phyloP scores from a whole-genome alignment of 176 grass and related monocot genomes.

The Otatea glauca region DNA sequence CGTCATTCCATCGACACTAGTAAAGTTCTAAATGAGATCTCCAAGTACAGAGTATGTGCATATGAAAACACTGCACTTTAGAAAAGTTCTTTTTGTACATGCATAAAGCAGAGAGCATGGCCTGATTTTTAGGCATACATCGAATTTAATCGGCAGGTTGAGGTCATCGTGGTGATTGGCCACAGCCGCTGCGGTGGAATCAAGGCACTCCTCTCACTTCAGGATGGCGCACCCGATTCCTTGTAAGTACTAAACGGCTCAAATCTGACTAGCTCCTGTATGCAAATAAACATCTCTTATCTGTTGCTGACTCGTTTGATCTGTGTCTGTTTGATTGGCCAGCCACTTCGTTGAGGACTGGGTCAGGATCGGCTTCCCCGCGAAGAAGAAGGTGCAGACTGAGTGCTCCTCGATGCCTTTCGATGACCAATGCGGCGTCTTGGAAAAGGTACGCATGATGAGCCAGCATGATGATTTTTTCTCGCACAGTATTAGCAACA shows the following conservation, averaged over 20 bases:
- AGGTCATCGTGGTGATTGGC: conserved; percentile 81
- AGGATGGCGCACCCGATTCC: conserved; percentile 56
- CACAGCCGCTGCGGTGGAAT: conserved; percentile 96
- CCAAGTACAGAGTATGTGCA: neutral
- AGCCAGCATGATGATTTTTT: neutral
- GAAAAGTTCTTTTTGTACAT: neutral
- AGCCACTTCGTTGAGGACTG: conserved; percentile 94
- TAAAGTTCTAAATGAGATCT: neutral
- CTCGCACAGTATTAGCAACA: neutral
- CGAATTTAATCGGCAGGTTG: conserved; percentile 49
- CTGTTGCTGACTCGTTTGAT: neutral
- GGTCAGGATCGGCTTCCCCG: conserved; percentile 68
- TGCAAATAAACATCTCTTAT: neutral
- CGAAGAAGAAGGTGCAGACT: conserved; percentile 66
- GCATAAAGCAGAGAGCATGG: neutral
- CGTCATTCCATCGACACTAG: neutral
- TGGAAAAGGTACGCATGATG: conserved; percentile 60
- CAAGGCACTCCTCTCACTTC: conserved; percentile 80
- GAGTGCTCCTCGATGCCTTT: conserved; percentile 34
- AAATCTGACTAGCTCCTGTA: neutral
- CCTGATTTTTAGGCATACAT: neutral
- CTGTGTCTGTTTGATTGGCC: neutral
- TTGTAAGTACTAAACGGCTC: conserved; percentile 55
- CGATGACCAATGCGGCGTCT: conserved; percentile 64
- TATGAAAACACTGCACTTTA: neutral